Conservation (phyloP, 2,329 filamentous ascomycete genomes). For the Aotearoamyces nothofagi region DNA sequence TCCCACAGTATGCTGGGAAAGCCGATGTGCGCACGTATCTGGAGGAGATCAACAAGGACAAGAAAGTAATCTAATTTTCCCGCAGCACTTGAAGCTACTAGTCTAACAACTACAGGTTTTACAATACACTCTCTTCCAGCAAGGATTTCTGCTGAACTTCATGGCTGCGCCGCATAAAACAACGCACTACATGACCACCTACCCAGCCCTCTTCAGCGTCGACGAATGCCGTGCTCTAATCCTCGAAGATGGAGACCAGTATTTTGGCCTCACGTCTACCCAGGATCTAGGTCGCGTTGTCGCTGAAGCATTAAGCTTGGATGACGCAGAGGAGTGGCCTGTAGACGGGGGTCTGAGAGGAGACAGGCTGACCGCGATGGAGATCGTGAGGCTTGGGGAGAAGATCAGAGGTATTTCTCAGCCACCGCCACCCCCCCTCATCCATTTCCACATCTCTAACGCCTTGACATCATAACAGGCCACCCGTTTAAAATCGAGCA, state of each 20-base stretch:
- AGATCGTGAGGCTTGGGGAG: slow-evolving; percentile 20
- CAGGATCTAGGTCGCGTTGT: slow-evolving; percentile 23
- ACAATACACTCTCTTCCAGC: neutral
- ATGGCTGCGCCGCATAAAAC: neutral
- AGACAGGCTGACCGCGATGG: slow-evolving; percentile 6
- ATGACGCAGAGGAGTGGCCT: slow-evolving; percentile 14
- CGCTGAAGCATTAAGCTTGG: slow-evolving; percentile 12
- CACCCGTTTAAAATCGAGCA: slow-evolving; percentile 18
- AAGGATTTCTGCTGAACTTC: neutral
- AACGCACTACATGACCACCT: neutral
- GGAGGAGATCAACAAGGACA: slow-evolving; percentile 24
- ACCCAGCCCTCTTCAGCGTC: neutral
- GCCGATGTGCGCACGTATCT: slow-evolving; percentile 24
- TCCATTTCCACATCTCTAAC: slow-evolving; percentile 5
- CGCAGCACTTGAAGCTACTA: neutral
- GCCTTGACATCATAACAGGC: slow-evolving; percentile 6
- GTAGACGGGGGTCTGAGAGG: slow-evolving; percentile 13
- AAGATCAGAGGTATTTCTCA: slow-evolving; percentile 23
- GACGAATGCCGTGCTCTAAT: neutral
- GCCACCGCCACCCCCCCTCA: slow-evolving; percentile 1
- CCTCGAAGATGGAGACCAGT: neutral
- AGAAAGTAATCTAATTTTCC: slow-evolving; percentile 15
- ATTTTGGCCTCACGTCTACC: slow-evolving; percentile 20
- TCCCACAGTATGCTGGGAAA: slow-evolving; percentile 25
- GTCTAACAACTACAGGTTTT: neutral